Evolutionary conservation across 2,329 filamentous ascomycete genomes (phyloP).

Genomic region (Penicillium sp.): DNA sequence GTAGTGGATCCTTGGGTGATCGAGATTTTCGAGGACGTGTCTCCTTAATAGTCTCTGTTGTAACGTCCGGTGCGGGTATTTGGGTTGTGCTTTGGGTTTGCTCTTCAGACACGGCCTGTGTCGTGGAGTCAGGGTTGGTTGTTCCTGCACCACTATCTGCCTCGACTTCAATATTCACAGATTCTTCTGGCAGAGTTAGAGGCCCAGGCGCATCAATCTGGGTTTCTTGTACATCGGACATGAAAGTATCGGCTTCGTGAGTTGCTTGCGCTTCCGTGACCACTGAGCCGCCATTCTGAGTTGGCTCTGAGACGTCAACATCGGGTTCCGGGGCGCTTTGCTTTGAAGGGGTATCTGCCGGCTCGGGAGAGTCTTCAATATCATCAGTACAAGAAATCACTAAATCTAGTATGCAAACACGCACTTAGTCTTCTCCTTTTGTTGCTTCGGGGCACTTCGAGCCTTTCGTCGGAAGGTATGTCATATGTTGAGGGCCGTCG

Average conservation of each 20-base stretch:
- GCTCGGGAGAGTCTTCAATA: conserved; percentile 14
- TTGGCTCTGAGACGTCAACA: background rate
- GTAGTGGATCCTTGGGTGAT: background rate
- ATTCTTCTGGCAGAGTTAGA: background rate
- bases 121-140: too few relatives aligned
- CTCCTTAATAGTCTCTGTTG: background rate
- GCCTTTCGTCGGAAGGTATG: conserved; percentile 33
- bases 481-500: conserved; percentile 38
- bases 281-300: conserved; percentile 6
- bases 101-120: background rate
- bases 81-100: background rate
- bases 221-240: conserved; percentile 2
- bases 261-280: background rate
- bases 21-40: background rate
- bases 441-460: conserved; percentile 27
- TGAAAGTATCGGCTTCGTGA: background rate
- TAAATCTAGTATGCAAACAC: conserved; percentile 9
- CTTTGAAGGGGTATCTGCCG: conserved; percentile 6
- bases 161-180: background rate
- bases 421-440: conserved; percentile 37
- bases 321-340: background rate
- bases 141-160: background rate
- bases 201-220: background rate
- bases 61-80: background rate
- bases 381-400: conserved; percentile 7